A percentile compares a stretch with the other conserved stretches of the same genome.
Conservation (phyloP, 2,329 filamentous ascomycete species). For the Stemphylium vesicarium region DNA sequence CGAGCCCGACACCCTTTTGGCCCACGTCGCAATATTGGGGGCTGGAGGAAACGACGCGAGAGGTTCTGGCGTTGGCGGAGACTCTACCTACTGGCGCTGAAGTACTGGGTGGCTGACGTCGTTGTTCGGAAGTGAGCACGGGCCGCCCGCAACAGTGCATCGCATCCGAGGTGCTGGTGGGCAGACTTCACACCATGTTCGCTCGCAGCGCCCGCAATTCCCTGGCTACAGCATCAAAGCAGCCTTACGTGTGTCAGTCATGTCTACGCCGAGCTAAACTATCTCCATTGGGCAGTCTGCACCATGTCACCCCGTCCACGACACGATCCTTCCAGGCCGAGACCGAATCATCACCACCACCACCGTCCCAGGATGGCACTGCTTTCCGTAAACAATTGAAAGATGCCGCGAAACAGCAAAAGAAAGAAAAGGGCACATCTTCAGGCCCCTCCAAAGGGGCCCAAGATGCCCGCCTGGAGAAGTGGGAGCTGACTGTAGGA, state of each 20-base stretch:
- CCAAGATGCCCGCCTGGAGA: slow-evolving; percentile 47
- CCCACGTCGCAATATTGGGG: background rate
- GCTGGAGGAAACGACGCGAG: slow-evolving; percentile 3
- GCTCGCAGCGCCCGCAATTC: slow-evolving; percentile 26
- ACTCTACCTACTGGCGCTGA: background rate
- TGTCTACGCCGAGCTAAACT: slow-evolving; percentile 31
- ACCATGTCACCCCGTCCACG: background rate
- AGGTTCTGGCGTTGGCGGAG: slow-evolving; percentile 8
- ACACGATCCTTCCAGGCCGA: slow-evolving; percentile 35
- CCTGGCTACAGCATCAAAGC: slow-evolving; percentile 28
- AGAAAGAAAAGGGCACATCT: slow-evolving; percentile 24
- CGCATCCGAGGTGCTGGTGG: slow-evolving; percentile 18
- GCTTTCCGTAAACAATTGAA: slow-evolving; percentile 48
- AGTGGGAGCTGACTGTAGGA: slow-evolving; percentile 93
- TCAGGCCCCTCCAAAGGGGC: slow-evolving; percentile 14
- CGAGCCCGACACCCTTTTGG: background rate
- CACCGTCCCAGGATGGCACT: slow-evolving; percentile 32
- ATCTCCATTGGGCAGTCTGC: slow-evolving; percentile 22
- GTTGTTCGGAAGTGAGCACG: slow-evolving; percentile 22
- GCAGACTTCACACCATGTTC: slow-evolving; percentile 40
- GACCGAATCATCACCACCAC: slow-evolving; percentile 10
- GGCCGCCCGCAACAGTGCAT: slow-evolving; percentile 30
- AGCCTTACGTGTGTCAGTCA: slow-evolving; percentile 38
- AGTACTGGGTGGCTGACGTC: slow-evolving; percentile 4
- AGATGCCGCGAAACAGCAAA: slow-evolving; percentile 46